Conservation (phyloP, 2,329 filamentous ascomycete genomes). For the Venturia nashicola region DNA sequence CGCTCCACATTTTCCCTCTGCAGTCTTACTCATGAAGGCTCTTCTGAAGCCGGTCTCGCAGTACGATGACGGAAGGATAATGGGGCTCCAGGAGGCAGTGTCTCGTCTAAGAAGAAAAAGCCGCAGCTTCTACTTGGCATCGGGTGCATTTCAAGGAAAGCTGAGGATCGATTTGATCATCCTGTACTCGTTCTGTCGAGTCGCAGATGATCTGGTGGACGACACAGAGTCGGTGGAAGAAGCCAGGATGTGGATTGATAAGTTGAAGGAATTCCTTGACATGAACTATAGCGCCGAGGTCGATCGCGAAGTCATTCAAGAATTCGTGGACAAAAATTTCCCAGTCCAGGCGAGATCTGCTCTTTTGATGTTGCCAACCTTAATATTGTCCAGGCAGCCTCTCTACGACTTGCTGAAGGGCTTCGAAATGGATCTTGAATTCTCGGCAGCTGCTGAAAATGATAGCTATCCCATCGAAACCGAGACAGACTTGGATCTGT, state of each 20-base stretch:
- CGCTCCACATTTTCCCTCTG: slow-evolving; percentile 37
- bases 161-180: slow-evolving; percentile 56
- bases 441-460: slow-evolving; percentile 14
- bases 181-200: slow-evolving; percentile 62
- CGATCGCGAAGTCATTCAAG: slow-evolving; percentile 10
- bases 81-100: slow-evolving; percentile 48
- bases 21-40: slow-evolving; percentile 38
- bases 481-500: slow-evolving; percentile 47
- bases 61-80: slow-evolving; percentile 47
- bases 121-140: slow-evolving; percentile 62
- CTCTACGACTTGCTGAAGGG: slow-evolving; percentile 54
- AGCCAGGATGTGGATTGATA: slow-evolving; percentile 45
- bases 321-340: slow-evolving; percentile 38
- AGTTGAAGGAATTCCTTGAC: slow-evolving; percentile 45
- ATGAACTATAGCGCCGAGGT: slow-evolving; percentile 32
- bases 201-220: slow-evolving; percentile 63
- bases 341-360: slow-evolving; percentile 41
- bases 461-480: slow-evolving; percentile 43
- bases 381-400: slow-evolving; percentile 44
- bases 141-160: slow-evolving; percentile 54
- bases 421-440: slow-evolving; percentile 59
- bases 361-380: slow-evolving; percentile 45
- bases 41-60: slow-evolving; percentile 34
- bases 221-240: slow-evolving; percentile 42
- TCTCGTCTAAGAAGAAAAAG: slow-evolving; percentile 49